phyloP scores from a whole-genome alignment of 148 eudicot genomes.

The Chenopodium album region DNA sequence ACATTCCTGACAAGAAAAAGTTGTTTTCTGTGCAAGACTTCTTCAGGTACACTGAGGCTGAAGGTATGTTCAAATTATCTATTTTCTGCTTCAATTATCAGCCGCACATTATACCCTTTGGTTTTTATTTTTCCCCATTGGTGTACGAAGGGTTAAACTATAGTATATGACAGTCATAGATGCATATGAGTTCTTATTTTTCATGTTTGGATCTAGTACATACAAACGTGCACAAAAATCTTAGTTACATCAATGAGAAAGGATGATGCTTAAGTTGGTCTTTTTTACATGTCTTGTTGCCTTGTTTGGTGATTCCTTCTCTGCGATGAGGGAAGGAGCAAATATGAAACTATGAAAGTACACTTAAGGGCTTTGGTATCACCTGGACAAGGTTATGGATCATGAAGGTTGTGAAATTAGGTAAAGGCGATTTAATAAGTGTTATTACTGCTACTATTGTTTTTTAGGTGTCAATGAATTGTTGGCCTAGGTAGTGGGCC shows the following conservation, averaged over 20 bases:
- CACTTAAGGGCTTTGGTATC: not conserved
- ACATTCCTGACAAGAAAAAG: constrained; percentile 94
- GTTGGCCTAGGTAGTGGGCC: not conserved
- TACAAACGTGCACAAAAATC: not conserved
- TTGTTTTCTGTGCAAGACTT: constrained; percentile 95
- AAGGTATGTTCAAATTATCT: constrained; percentile 50
- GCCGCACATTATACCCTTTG: not conserved
- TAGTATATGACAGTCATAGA: not conserved
- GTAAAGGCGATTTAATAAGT: not conserved
- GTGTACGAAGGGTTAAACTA: not conserved
- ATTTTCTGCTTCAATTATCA: not conserved
- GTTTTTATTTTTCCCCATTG: not conserved
- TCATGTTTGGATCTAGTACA: not conserved
- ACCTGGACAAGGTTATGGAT: not conserved
- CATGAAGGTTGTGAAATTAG: not conserved
- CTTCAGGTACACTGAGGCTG: constrained; percentile 95
- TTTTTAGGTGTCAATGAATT: not conserved
- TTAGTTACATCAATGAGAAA: not conserved
- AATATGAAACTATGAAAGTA: not conserved
- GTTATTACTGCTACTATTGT: not conserved
- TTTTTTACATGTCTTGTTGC: not conserved
- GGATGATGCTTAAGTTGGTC: not conserved
- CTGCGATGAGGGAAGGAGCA: not conserved
- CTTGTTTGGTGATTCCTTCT: not conserved
- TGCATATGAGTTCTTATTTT: not conserved